phyloP scores from a whole-genome alignment of 176 grass and related monocot genomes.

The Zizania latifolia region DNA sequence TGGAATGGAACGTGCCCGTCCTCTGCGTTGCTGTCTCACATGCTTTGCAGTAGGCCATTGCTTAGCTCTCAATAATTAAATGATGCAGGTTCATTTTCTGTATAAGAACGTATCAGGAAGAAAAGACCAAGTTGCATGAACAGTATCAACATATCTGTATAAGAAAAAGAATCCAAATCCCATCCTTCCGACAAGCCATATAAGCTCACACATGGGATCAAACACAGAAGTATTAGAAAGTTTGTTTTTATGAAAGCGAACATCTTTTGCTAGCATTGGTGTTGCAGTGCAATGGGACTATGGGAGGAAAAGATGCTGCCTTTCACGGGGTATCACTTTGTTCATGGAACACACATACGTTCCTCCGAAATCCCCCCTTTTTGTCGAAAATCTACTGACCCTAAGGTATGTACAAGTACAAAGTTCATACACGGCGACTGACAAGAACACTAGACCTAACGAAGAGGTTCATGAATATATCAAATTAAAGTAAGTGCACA shows the following conservation, averaged over 20 bases:
- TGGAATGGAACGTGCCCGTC: conserved; percentile 33
- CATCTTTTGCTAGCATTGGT: background rate
- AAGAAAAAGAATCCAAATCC: background rate
- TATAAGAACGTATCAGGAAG: background rate
- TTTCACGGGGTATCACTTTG: background rate
- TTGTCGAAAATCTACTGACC: background rate
- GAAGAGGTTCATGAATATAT: conserved; percentile 4
- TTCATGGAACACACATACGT: no score
- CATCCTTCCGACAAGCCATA: conserved; percentile 1
- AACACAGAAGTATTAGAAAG: background rate
- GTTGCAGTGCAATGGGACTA: background rate
- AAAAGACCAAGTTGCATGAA: background rate
- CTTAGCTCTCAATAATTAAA: background rate
- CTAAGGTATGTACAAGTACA: background rate
- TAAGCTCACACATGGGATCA: conserved; percentile 10
- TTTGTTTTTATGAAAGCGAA: background rate
- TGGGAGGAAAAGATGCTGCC: background rate
- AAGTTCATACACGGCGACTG: background rate
- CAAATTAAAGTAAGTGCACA: background rate
- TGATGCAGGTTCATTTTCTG: background rate
- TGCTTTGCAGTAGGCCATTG: conserved; percentile 14
- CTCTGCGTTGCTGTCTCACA: conserved; percentile 14
- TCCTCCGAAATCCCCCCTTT: no score
- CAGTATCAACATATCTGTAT: background rate
- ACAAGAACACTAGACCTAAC: conserved; percentile 38